Base-by-base conservation (phyloP, 768 basidiomycete species). In the Pleurotus pulmonarius region DNA sequence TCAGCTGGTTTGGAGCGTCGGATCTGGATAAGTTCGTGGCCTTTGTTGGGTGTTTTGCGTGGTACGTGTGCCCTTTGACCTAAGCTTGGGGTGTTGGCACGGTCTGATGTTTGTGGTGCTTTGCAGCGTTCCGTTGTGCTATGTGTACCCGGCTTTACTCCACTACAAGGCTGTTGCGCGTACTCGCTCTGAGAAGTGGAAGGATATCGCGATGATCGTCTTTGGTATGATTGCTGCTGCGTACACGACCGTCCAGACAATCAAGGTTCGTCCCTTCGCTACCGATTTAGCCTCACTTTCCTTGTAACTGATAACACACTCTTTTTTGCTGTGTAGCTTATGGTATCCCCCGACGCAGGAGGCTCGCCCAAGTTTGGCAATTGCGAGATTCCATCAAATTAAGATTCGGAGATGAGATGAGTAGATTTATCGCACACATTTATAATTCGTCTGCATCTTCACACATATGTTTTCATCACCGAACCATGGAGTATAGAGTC, bases 1-100 rank as follows among this genome's bases (percentile, higher is more conserved):
- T 98, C 63, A 89, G 87, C 64, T 88, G 87, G 85, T 71, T 78
- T 11, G 96, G 95, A 13, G 92, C 93, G 11, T 79, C 75, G 37
- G 95, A 97, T 70, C 73, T 98, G 44, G 96, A 98, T 74, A 98
- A 97, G 73, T 97, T 97, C 66, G 95, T 97, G 13, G 85, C 92
- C 13, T 85, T 98, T 63, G 80, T 98, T 57, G 96, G 96, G 47
- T 88, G 90, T 66, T 94, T 94, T 65, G 95, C 95, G 58, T 97
- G 94, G 94, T 94, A 59, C 64, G 90, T 68, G 44, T 56, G 49
- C 7, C 20, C 55, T 55, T 40, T 52, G 38, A 29, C 45, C 22
- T 43, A 20, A 20, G 20, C 20, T 20, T 20, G 20, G 20, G 20
- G 20, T 37, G 37, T 56, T 46, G 20, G 56, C 34, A 43, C 11